These are phyloP conservation scores for Amylocarpus encephaloides DNA, from an alignment of 2,329 filamentous ascomycete genomes.

Conservation along the genomic window DNA sequence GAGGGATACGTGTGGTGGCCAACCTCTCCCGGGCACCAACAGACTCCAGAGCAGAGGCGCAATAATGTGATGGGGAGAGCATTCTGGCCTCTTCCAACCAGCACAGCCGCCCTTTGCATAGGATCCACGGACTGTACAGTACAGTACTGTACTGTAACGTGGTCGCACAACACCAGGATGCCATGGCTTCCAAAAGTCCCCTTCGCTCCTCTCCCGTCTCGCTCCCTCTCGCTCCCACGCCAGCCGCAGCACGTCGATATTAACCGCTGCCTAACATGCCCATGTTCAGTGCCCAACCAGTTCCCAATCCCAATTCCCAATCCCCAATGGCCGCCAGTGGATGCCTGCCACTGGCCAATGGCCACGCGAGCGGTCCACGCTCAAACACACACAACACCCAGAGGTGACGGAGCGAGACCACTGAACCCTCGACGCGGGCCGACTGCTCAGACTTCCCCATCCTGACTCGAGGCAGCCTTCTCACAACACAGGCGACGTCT, in stretches of 20 bases:
- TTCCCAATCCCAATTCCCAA: neutral
- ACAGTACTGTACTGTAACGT: neutral
- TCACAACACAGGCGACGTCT: neutral
- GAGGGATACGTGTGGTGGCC: no score
- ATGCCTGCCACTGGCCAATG: constrained; percentile 2
- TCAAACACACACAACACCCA: neutral
- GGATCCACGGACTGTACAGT: neutral
- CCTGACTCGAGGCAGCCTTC: constrained; percentile 1
- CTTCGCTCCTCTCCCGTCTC: neutral
- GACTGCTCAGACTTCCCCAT: neutral
- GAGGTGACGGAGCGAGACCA: neutral
- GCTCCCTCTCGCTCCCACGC: neutral
- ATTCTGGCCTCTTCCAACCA: neutral
- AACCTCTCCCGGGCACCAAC: no score
- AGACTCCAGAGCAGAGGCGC: no score
- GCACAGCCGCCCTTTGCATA: neutral
- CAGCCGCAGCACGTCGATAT: constrained; percentile 1
- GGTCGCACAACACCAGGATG: neutral
- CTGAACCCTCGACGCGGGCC: neutral
- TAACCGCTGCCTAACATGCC: constrained; percentile 9
- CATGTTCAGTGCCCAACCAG: constrained; percentile 2
- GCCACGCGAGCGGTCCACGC: neutral
- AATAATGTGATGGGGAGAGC: no score
- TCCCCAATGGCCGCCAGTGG: neutral
- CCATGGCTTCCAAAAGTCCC: neutral